These are phyloP conservation scores for Lasiodiplodia theobromae DNA, from an alignment of 2,329 filamentous ascomycete species.

Conservation along the genomic window DNA sequence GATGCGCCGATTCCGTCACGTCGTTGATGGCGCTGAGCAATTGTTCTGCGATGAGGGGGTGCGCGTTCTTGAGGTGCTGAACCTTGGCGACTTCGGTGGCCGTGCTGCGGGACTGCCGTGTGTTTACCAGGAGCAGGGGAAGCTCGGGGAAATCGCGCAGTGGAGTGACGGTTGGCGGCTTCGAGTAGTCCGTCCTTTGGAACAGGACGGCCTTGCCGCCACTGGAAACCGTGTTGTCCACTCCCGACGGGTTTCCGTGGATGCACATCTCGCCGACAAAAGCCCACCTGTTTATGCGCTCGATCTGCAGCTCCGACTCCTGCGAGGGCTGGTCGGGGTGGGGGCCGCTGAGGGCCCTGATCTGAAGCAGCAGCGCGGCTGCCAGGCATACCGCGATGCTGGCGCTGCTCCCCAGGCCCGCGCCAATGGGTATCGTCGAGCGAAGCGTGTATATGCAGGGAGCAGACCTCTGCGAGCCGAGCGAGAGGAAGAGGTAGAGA, in stretches of 20 bases:
- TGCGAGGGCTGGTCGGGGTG: conserved; percentile 88
- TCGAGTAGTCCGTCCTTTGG: conserved; percentile 77
- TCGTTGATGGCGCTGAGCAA: conserved; percentile 88
- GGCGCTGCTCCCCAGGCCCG: conserved; percentile 91
- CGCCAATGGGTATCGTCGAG: conserved; percentile 91
- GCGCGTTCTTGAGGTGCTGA: conserved; percentile 69
- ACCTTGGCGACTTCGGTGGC: conserved; percentile 88
- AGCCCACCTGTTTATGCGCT: conserved; percentile 96
- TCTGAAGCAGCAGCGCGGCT: conserved; percentile 83
- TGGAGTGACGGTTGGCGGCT: conserved; percentile 77
- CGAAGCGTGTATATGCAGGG: conserved; percentile 89
- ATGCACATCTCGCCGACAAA: conserved; percentile 98
- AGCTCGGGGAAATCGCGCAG: conserved; percentile 91
- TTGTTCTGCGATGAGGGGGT: conserved; percentile 78
- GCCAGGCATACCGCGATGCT: conserved; percentile 90
- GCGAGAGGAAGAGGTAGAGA: conserved; percentile 89
- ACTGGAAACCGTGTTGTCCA: conserved; percentile 95
- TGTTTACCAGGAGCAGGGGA: conserved; percentile 88
- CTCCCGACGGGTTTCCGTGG: conserved; percentile 93
- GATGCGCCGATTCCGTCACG: conserved; percentile 66
- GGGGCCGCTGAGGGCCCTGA: conserved; percentile 85
- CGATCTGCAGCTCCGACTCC: conserved; percentile 88
- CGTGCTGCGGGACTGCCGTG: conserved; percentile 85
- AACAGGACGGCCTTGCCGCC: conserved; percentile 95
- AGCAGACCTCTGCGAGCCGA: conserved; percentile 79